Evolutionary conservation across 306 rosid species (phyloP), one percentile per base, ranked within the genome.

Genomic region (Cicer arietinum): DNA sequence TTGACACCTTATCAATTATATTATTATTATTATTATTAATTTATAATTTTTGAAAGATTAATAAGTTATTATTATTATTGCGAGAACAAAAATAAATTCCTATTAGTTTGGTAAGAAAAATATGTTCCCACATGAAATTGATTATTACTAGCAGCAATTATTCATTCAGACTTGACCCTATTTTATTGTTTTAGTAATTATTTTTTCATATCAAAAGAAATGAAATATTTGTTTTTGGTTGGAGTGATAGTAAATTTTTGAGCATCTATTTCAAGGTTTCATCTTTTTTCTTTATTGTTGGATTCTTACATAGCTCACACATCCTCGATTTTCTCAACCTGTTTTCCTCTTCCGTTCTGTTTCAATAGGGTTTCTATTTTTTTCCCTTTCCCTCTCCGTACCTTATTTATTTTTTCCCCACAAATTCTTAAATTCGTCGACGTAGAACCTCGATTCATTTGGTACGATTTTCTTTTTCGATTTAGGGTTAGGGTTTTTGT

Each of bases 291-390:
- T 71, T 79, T 69, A 83, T 86, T 85, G 84, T 84, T 83, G 84
- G 90, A 86, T 87, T 89, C 91, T 85, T 85, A 83, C 84, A 83
- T 77, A 83, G 88, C 85, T 73, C 82, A 69, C 81, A n/a, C 79
- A 54, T 77, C 83, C 88, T 86, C 89, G 90, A 82, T 82, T 89
- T 83, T 80, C 89, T 81, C 90, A 84, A 85, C 82, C 77, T 67
- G 67, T 74, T 53, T 70, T 73, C 69, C 58, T 79, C 53, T 74
- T 41, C 50, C 77, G 62, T 74, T 42, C 44, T 77, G 45, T 65
- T 59, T 79, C 76, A 52, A 72, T 85, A 87, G 92, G 97, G 92
- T 86, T 88, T 78, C 85, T 68, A 65, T 79, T 35, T 69, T 54
- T 10, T 69, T 13, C 9, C 8, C n/a, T 37, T 6, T 40, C 37